Base-by-base conservation (phyloP, 768 basidiomycete species). In the Lactarius trivialis region DNA sequence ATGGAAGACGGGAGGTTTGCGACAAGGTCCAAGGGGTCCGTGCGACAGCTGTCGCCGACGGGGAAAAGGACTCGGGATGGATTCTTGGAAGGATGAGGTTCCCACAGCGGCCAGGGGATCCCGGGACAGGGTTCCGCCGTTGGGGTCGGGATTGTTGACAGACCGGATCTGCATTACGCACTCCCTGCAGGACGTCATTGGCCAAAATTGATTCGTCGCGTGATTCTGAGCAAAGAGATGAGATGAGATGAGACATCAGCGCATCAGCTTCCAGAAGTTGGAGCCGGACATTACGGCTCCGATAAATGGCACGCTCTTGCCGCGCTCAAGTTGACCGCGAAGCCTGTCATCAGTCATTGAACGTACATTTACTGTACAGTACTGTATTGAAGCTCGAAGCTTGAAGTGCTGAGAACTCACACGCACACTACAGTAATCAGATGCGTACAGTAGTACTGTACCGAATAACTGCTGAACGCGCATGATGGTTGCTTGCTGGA, bases 321-420 rank as follows among this genome's bases (percentile, higher is more conserved):
- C 67, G 3, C 80, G 76, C 67, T 81, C 76, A 69, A n/a, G n/a
- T 71, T 79, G 64, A 79, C 81, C 82, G 58, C 7, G 43, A 15
- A 24, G n/a, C 33, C 30, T 14, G 36, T n/a, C n/a, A n/a, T 34
- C 56, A 26, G 32, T 36, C 24, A 32, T 7, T n/a, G 34, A 36
- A 19, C 39, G n/a, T 28, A 32, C 2, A n/a, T n/a, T n/a, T n/a
- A n/a, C n/a, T n/a, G n/a, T n/a, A n/a, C n/a, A n/a, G n/a, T n/a
- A n/a, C n/a, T n/a, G n/a, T n/a, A n/a, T n/a, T n/a, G n/a, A n/a
- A n/a, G n/a, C n/a, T n/a, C n/a, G n/a, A n/a, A n/a, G n/a, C n/a
- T n/a, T n/a, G n/a, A n/a, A n/a, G n/a, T 21, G 34, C 2, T 19
- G 56, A 15, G 15, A 19, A 21, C 15, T 5, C 15, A 37, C 39